Conservation (phyloP, 2,329 filamentous ascomycete species). For the Alternaria arbusti region DNA sequence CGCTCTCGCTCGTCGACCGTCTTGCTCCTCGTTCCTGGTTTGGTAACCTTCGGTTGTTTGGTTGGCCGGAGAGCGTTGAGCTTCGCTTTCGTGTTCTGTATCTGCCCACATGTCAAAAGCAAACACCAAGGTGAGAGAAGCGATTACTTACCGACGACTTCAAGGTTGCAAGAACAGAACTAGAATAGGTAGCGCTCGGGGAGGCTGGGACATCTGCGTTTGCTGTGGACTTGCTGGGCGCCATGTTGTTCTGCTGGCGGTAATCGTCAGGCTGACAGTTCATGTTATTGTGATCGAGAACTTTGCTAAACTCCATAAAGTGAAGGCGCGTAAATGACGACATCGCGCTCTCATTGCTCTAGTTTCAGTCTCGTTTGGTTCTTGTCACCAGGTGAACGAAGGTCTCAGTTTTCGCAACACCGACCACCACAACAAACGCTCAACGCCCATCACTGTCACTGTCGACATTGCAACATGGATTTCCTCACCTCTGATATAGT, state of each 20-base stretch:
- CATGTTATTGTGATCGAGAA: neutral
- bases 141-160: conserved; percentile 4
- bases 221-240: neutral
- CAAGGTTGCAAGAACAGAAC: neutral
- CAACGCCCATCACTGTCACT: neutral
- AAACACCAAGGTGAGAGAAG: neutral
- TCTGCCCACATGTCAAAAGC: neutral
- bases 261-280: neutral
- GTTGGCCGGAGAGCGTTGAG: neutral
- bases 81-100: conserved; percentile 12
- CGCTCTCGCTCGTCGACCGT: neutral
- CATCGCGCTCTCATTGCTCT: neutral
- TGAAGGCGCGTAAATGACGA: neutral
- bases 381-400: conserved; percentile 4
- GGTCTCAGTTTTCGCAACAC: neutral
- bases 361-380: neutral
- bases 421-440: conserved; percentile 5
- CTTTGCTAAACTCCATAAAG: neutral
- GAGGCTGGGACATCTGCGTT: neutral
- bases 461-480: neutral
- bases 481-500: neutral
- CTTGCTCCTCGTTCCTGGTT: neutral
- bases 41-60: conserved; percentile 4
- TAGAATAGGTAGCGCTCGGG: neutral
- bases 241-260: neutral